Base-by-base conservation (phyloP, 495 filamentous ascomycete genomes). In the Apodospora peruviana region DNA sequence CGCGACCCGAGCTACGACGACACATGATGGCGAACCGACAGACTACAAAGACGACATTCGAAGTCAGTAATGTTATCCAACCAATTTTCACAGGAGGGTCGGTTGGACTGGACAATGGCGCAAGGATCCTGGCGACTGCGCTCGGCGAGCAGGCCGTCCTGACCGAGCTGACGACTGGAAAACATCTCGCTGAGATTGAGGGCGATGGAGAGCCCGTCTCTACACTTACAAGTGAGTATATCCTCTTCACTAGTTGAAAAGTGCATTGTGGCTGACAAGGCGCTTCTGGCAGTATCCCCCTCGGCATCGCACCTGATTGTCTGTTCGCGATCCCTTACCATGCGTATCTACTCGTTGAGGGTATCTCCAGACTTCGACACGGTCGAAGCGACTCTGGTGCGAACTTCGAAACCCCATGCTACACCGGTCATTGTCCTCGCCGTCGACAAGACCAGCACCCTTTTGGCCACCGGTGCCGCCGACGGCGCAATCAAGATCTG, bases 401-500 rank as follows among this genome's bases (percentile, higher is more conserved):
- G 88, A 52, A 90, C 87, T 5, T 61, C 95, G 35, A 95, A 95
- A 66, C 89, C 93, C n/a, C 94, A 96, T 61, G 76, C 81, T 2
- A 83, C 90, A 3, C 93, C 93, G 2, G 88, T 96, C 10, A 80
- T 96, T 8, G 88, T 91, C 3, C 75, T 87, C 14, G 81, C 86
- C 14, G 78, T 90, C 39, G 93, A 99, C 62, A 73, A 76, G 25
- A 96, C 90, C 2, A 84, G 91, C 57, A 96, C 91, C 12, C 71
- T 99, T 10, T 70, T 97, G 35, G 93, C 91, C 29, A 96, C 91
- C 17, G 93, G 93, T 45, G 87, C 82, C 20, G 88, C 93, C 7
- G 93, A 97, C 67, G 93, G 93, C 21, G 77, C 83, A 3, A 85
- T 96, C 52, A 99, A 99, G 65, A 84, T 99, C 44, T 97, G 89